Conservation (phyloP, 345 rosid species). For the Clarkia xantiana region DNA sequence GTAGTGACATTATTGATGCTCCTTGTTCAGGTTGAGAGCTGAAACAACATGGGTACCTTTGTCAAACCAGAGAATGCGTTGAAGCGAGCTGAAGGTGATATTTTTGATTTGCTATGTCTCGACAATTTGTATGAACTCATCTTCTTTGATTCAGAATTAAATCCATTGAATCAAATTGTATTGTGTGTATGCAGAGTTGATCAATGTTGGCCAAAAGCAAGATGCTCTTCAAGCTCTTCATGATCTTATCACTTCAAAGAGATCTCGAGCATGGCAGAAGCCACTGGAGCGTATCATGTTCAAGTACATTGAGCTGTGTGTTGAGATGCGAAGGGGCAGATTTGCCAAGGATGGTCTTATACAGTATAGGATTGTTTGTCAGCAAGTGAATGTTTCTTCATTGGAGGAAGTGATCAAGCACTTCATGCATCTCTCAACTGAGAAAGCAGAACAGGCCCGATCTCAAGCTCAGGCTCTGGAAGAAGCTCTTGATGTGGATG, state of each 20-base stretch:
- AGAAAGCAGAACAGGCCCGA: conserved; percentile 94
- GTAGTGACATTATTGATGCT: too few relatives aligned
- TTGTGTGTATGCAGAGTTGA: conserved; percentile 41
- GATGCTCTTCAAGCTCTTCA: conserved; percentile 90
- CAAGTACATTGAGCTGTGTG: conserved; percentile 88
- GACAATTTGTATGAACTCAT: too few relatives aligned
- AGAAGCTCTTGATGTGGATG: conserved; percentile 98
- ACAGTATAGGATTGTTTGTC: conserved; percentile 85
- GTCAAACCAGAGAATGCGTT: conserved; percentile 81
- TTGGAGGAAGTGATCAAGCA: conserved; percentile 98
- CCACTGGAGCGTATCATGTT: conserved; percentile 81
- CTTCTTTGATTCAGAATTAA: too few relatives aligned
- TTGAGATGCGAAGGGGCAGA: conserved; percentile 78
- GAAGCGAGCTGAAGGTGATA: conserved; percentile 81
- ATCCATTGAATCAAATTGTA: not conserved
- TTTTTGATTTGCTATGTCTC: too few relatives aligned
- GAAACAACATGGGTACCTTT: conserved; percentile 40
- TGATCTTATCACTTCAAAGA: conserved; percentile 74
- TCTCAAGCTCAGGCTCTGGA: conserved; percentile 78
- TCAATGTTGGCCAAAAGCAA: conserved; percentile 95
- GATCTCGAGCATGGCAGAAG: conserved; percentile 91
- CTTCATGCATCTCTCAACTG: conserved; percentile 81
- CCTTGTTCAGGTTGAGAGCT: too few relatives aligned
- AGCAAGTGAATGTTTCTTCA: conserved; percentile 84
- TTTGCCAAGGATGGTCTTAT: conserved; percentile 92